A percentile compares a stretch with the other conserved stretches of the same genome.
These are phyloP conservation scores for Comarum palustre DNA, from an alignment of 306 rosid species.

Conservation along the genomic window DNA sequence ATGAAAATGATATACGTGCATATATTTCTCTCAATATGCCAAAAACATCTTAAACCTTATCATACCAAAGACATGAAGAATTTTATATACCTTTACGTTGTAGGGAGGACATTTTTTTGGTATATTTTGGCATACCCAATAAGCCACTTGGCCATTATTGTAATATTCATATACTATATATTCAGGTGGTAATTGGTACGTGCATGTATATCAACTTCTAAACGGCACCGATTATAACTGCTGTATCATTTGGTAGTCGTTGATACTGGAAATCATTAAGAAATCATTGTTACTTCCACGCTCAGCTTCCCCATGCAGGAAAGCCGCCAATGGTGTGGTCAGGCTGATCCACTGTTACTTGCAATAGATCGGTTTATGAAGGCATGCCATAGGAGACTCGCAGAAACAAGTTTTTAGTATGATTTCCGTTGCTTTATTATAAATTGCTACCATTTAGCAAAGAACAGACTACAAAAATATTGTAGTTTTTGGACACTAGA, in stretches of 20 bases:
- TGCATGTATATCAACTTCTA: not conserved
- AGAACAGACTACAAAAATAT: not conserved
- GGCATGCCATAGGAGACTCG: not conserved
- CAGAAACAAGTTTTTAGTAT: not conserved
- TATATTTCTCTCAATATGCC: constrained; percentile 12
- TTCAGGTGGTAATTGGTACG: not conserved
- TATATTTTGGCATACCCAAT: not conserved
- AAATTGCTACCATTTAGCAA: not conserved
- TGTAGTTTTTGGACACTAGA: not conserved
- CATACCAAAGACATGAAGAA: too few species aligned
- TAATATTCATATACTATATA: not conserved
- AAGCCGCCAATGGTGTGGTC: not conserved
- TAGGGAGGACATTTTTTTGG: too few species aligned
- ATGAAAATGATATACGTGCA: constrained; percentile 31
- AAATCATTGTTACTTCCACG: not conserved
- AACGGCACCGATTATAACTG: not conserved
- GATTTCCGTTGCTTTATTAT: not conserved
- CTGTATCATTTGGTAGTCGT: not conserved
- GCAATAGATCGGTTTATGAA: not conserved
- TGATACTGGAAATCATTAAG: not conserved
- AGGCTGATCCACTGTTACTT: not conserved
- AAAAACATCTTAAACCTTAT: too few species aligned
- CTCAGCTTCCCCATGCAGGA: not conserved
- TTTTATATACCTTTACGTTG: too few species aligned
- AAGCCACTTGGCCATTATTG: not conserved